Evolutionary conservation across 306 rosid species (phyloP).

Genomic region (Crataegus laevigata): DNA sequence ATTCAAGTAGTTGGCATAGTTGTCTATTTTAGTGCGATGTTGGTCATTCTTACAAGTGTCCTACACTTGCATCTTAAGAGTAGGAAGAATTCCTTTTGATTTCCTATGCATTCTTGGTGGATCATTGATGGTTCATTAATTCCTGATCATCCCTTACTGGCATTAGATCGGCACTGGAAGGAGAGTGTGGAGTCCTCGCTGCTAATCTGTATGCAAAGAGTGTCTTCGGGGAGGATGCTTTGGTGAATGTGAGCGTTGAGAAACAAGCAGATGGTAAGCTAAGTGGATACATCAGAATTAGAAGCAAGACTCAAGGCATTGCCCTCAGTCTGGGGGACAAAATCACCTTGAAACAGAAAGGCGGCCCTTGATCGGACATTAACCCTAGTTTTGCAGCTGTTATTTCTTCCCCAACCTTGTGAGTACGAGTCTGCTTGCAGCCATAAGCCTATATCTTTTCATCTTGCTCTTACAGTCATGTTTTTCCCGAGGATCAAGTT

Average conservation of each 20-base stretch:
- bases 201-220: conserved; percentile 96
- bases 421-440: conserved; percentile 15
- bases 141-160: conserved; percentile 13
- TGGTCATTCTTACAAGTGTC: background rate
- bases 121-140: conserved; percentile 5
- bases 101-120: background rate
- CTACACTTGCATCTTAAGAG: background rate
- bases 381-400: conserved; percentile 13
- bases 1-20: background rate
- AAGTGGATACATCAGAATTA: conserved; percentile 92
- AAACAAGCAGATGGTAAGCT: conserved; percentile 83
- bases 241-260: conserved; percentile 93
- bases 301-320: conserved; percentile 99
- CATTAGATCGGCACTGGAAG: conserved; percentile 84
- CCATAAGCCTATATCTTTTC: background rate
- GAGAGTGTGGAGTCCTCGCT: conserved; percentile 95
- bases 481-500: background rate
- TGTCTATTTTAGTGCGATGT: background rate
- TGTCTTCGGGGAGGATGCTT: conserved; percentile 96
- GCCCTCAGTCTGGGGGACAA: conserved; percentile 98
- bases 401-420: background rate
- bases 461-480: background rate
- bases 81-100: background rate
- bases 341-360: conserved; percentile 98
- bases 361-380: conserved; percentile 39